These are phyloP conservation scores for Citrus inodora DNA, from an alignment of 345 rosid species.

Conservation along the genomic window DNA sequence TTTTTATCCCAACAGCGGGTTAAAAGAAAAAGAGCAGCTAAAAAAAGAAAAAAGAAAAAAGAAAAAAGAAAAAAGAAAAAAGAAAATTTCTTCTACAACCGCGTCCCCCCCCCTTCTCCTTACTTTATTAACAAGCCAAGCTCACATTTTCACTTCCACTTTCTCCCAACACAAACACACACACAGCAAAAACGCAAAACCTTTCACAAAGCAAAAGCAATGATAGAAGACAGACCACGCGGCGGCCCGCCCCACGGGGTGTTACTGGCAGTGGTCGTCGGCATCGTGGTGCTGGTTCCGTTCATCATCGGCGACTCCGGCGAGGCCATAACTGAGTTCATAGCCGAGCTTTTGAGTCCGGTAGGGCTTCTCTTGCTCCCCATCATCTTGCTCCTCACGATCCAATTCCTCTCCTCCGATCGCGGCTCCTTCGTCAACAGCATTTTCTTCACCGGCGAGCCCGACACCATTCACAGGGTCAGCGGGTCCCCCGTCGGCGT, in stretches of 20 bases:
- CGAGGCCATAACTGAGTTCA: conserved; percentile 68
- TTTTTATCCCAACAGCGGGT: background rate
- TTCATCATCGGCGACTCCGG: conserved; percentile 71
- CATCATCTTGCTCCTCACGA: conserved; percentile 60
- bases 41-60: too few species aligned
- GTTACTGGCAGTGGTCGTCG: conserved; percentile 62
- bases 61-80: background rate
- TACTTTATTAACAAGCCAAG: too few species aligned
- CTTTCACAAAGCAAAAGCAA: background rate
- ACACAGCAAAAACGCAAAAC: background rate
- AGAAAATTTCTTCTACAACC: background rate
- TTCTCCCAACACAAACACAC: background rate
- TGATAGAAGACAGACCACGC: conserved; percentile 35
- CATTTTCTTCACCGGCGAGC: conserved; percentile 64
- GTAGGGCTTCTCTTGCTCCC: conserved; percentile 78
- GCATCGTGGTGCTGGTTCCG: conserved; percentile 60
- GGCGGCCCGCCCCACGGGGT: conserved; percentile 72
- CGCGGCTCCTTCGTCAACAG: conserved; percentile 58
- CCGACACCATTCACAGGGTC: conserved; percentile 60
- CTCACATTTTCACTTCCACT: too few species aligned
- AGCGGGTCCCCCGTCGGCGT: conserved; percentile 80
- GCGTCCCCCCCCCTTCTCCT: too few species aligned
- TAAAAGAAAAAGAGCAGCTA: too few species aligned
- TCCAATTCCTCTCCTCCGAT: conserved; percentile 85
- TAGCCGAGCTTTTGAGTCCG: conserved; percentile 74